phyloP scores from a whole-genome alignment of 495 filamentous ascomycete genomes.

The Echria macrotheca region DNA sequence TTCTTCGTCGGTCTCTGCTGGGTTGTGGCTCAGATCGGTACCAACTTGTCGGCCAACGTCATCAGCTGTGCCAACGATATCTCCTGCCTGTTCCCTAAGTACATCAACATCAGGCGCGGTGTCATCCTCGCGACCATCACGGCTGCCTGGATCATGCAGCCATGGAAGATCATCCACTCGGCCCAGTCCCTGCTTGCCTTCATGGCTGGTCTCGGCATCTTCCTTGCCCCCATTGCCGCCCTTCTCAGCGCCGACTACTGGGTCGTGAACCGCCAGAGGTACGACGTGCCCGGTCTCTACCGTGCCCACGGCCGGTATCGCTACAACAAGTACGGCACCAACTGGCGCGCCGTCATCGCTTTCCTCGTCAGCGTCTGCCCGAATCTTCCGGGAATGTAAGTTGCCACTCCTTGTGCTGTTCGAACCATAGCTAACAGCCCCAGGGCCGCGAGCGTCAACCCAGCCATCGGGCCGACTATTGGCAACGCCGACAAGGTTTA shows the following conservation, averaged over 20 bases:
- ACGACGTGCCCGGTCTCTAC: constrained; percentile 42
- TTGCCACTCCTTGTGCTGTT: constrained; percentile 3
- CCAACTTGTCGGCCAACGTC: constrained; percentile 63
- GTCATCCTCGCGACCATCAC: constrained; percentile 55
- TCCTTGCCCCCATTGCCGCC: constrained; percentile 44
- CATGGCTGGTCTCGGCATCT: constrained; percentile 46
- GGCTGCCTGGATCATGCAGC: constrained; percentile 53
- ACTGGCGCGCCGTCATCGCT: constrained; percentile 40
- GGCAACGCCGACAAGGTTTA: constrained; percentile 29
- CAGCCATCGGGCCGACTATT: constrained; percentile 15
- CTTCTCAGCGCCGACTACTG: constrained; percentile 48
- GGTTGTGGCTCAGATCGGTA: constrained; percentile 53
- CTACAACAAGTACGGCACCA: constrained; percentile 32
- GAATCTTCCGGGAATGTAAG: constrained; percentile 36
- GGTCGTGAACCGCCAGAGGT: constrained; percentile 38
- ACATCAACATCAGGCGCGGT: constrained; percentile 59
- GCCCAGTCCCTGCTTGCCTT: constrained; percentile 55
- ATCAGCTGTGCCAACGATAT: constrained; percentile 63
- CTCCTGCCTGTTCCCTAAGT: constrained; percentile 51
- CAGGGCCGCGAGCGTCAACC: constrained; percentile 25
- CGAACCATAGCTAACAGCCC: constrained; percentile 1
- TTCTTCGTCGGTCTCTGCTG: constrained; percentile 50
- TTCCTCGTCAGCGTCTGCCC: constrained; percentile 36
- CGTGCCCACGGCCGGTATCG: constrained; percentile 31
- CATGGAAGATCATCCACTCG: constrained; percentile 58